Percentiles rank a stretch among this genome's conserved stretches.
Evolutionary conservation across 495 filamentous ascomycete genomes (phyloP).

Genomic region (Hapsidospora chrysogenum): DNA sequence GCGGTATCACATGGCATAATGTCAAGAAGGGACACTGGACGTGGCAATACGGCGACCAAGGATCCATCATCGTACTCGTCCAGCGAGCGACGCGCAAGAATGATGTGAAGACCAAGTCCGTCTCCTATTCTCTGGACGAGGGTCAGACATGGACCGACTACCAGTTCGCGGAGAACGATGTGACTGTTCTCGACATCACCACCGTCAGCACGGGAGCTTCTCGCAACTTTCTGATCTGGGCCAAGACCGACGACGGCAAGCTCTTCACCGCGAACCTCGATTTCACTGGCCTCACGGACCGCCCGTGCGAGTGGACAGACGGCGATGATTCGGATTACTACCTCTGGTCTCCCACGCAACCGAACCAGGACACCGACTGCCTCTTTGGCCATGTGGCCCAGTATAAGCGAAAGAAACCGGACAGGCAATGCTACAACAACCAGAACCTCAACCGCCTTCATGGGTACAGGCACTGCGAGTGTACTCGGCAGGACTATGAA

Average conservation of each 20-base stretch:
- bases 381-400: constrained; percentile 82
- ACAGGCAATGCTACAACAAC: constrained; percentile 63
- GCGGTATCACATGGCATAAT: constrained; percentile 71
- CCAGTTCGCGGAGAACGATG: constrained; percentile 50
- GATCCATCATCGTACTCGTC: constrained; percentile 78
- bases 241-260: constrained; percentile 30
- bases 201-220: constrained; percentile 82
- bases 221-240: constrained; percentile 84
- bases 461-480: constrained; percentile 57
- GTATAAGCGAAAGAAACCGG: constrained; percentile 75
- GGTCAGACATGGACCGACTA: constrained; percentile 62
- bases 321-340: constrained; percentile 50
- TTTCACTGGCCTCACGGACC: constrained; percentile 60
- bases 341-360: constrained; percentile 72
- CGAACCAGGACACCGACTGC: constrained; percentile 55
- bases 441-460: constrained; percentile 48
- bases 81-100: constrained; percentile 24
- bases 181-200: constrained; percentile 59
- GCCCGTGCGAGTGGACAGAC: constrained; percentile 47
- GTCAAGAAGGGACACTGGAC: constrained; percentile 72
- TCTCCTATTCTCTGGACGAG: constrained; percentile 67
- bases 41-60: constrained; percentile 92
- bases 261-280: constrained; percentile 67
- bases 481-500: constrained; percentile 76
- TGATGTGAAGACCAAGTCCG: constrained; percentile 36